These are phyloP conservation scores for Penicillium paxilli DNA, from an alignment of 495 filamentous ascomycete species.

Conservation along the genomic window DNA sequence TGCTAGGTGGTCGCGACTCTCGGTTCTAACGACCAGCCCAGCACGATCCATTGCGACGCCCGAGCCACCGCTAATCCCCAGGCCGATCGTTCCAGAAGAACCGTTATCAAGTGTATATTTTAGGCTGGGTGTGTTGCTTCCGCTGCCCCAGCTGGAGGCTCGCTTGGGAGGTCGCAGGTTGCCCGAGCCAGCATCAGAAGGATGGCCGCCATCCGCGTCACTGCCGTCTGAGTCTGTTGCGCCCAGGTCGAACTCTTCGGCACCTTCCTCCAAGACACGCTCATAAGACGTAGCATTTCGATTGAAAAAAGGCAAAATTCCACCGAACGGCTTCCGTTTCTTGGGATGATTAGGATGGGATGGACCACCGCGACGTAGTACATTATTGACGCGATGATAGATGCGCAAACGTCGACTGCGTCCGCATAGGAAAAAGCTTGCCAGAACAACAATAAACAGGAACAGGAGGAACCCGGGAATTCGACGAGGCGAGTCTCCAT, in stretches of 20 bases:
- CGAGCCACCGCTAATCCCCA: constrained; percentile 48
- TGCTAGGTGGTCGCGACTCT: constrained; percentile 73
- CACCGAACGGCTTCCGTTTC: constrained; percentile 51
- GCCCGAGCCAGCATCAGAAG: constrained; percentile 33
- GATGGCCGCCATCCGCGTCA: constrained; percentile 43
- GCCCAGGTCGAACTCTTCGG: constrained; percentile 69
- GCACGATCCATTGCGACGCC: constrained; percentile 66
- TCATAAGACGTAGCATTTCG: constrained; percentile 70
- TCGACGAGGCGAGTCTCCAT: constrained; percentile 58
- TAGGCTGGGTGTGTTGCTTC: constrained; percentile 39
- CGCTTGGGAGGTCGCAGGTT: constrained; percentile 35
- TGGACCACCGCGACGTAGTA: constrained; percentile 51
- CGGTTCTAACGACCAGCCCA: constrained; percentile 74
- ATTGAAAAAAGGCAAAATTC: constrained; percentile 55
- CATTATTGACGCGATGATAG: constrained; percentile 55
- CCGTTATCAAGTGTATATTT: constrained; percentile 62
- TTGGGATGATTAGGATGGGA: constrained; percentile 53
- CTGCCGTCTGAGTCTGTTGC: constrained; percentile 59
- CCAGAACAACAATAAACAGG: constrained; percentile 67
- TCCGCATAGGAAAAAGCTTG: constrained; percentile 64
- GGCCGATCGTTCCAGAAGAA: constrained; percentile 46
- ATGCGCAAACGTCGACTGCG: constrained; percentile 70
- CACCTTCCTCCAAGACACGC: constrained; percentile 79
- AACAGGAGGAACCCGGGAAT: constrained; percentile 76
- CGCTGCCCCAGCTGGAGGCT: constrained; percentile 39